Evolutionary conservation across 2,329 filamentous ascomycete species (phyloP).

Genomic region (Scytalidium sp.): DNA sequence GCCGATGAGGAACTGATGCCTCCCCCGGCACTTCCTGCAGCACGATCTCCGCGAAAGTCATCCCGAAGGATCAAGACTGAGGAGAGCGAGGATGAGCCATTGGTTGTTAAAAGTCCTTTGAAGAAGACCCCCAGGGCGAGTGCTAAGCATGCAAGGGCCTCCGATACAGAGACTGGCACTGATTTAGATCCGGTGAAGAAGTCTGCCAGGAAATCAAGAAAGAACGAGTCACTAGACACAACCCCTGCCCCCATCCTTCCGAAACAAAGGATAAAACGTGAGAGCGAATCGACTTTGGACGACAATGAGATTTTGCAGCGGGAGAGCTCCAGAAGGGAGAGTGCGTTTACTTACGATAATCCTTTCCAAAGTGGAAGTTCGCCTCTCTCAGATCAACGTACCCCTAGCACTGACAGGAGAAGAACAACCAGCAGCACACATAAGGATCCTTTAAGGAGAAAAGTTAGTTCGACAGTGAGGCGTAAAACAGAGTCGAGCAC

Average conservation of each 20-base stretch:
- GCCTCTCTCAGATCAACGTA: constrained; percentile 50
- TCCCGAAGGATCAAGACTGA: constrained; percentile 48
- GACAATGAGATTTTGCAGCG: constrained; percentile 26
- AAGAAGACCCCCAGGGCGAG: constrained; percentile 55
- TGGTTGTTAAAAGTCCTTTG: constrained; percentile 43
- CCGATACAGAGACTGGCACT: constrained; percentile 48
- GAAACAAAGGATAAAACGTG: constrained; percentile 48
- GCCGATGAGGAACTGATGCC: constrained; percentile 55
- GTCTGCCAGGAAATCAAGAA: constrained; percentile 46
- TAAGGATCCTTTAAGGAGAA: constrained; percentile 34
- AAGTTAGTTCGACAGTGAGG: constrained; percentile 36
- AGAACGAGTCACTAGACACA: constrained; percentile 43
- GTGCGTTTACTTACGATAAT: constrained; percentile 83
- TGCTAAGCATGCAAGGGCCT: constrained; percentile 48
- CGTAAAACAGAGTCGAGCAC: constrained; percentile 43
- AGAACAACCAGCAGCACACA: constrained; percentile 35
- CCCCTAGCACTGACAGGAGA: constrained; percentile 47
- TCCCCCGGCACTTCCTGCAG: constrained; percentile 47
- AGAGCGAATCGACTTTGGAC: constrained; percentile 43
- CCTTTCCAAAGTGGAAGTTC: constrained; percentile 88
- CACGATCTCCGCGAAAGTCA: constrained; percentile 51
- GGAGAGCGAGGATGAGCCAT: constrained; percentile 25
- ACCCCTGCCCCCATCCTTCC: constrained; percentile 8
- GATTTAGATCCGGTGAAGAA: constrained; percentile 39
- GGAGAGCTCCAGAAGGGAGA: constrained; percentile 34